Evolutionary conservation across 2,329 filamentous ascomycete species (phyloP).

Genomic region (Fusarium sp.): DNA sequence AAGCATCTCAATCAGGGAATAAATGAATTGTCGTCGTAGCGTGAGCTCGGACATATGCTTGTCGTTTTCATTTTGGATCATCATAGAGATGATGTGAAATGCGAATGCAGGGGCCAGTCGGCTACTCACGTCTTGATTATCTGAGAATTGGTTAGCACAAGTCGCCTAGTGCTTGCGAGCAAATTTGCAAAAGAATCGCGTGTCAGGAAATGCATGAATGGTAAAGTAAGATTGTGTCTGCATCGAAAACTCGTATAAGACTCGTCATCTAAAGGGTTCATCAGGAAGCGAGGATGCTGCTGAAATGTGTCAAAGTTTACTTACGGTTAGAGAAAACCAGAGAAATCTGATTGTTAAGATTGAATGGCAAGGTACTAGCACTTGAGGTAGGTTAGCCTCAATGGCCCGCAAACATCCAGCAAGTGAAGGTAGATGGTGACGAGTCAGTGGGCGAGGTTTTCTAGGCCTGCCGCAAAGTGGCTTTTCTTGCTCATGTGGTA

Average conservation of each 20-base stretch:
- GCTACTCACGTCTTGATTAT: constrained; percentile 41
- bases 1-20: constrained; percentile 45
- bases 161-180: constrained; percentile 14
- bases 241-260: constrained; percentile 80
- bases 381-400: constrained; percentile 38
- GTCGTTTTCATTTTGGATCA: constrained; percentile 88
- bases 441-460: constrained; percentile 99
- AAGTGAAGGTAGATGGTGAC: constrained; percentile 22
- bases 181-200: constrained; percentile 15
- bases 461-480: constrained; percentile 98
- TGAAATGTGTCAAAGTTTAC: constrained; percentile 11
- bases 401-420: constrained; percentile 11
- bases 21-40: constrained; percentile 56
- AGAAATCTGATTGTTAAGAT: background rate
- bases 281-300: constrained; percentile 49
- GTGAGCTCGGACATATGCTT: constrained; percentile 97
- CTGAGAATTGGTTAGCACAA: constrained; percentile 36
- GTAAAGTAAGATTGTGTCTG: constrained; percentile 72
- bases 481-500: constrained; percentile 78
- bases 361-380: constrained; percentile 21
- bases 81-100: constrained; percentile 63
- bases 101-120: constrained; percentile 11
- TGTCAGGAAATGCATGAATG: constrained; percentile 76
- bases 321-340: constrained; percentile 10
- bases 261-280: constrained; percentile 75